A percentile compares a stretch with the other conserved stretches of the same genome.
phyloP scores from a whole-genome alignment of 768 basidiomycete genomes.

The Psilocybe subaeruginosa region DNA sequence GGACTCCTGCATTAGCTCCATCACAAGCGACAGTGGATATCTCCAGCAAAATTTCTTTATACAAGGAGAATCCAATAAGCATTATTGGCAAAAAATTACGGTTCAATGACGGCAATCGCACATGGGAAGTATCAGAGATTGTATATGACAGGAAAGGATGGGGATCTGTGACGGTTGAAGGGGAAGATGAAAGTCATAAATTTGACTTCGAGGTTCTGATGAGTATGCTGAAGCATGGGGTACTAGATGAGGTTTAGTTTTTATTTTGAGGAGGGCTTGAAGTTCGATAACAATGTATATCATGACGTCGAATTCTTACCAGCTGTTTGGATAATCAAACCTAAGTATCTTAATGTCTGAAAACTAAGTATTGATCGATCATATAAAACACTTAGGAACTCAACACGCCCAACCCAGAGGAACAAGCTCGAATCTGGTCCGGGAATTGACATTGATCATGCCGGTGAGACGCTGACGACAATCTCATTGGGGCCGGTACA shows the following conservation, averaged over 20 bases:
- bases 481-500: no score
- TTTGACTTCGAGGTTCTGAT: neutral
- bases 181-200: neutral
- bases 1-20: neutral
- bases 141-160: neutral
- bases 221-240: slow-evolving; percentile 3
- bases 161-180: neutral
- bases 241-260: neutral
- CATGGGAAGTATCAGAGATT: neutral
- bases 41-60: neutral
- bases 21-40: neutral
- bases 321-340: no score
- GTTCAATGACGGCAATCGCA: neutral
- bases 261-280: no score
- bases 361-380: no score
- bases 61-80: neutral
- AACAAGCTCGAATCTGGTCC: no score
- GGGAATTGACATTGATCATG: no score
- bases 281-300: no score
- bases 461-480: no score
- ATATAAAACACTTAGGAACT: no score
- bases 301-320: no score
- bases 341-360: no score
- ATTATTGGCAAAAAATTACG: neutral
- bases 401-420: no score